These are phyloP conservation scores for Ampelomyces quisqualis DNA, from an alignment of 2,329 filamentous ascomycete genomes.

Conservation along the genomic window DNA sequence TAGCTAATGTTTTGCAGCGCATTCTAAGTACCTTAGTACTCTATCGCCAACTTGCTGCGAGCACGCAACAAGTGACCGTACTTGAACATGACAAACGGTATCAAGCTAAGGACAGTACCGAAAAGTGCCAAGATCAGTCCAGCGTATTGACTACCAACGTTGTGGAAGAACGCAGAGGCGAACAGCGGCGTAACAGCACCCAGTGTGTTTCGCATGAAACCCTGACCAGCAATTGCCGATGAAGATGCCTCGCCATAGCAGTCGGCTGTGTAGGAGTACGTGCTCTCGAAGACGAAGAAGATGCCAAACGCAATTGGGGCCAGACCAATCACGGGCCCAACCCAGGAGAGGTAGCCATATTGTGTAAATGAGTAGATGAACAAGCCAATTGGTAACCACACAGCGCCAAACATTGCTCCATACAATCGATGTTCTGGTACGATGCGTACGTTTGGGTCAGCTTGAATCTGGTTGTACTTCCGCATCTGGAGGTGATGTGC, in stretches of 20 bases:
- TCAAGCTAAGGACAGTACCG: conserved; percentile 46
- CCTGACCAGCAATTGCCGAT: conserved; percentile 53
- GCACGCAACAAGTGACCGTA: conserved; percentile 45
- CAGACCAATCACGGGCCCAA: conserved; percentile 53
- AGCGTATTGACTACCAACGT: conserved; percentile 55
- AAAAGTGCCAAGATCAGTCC: conserved; percentile 53
- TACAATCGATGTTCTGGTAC: conserved; percentile 40
- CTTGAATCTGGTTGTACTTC: conserved; percentile 50
- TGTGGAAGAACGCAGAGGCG: conserved; percentile 55
- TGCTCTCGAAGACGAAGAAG: conserved; percentile 53
- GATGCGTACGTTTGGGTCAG: conserved; percentile 41
- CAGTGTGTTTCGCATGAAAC: conserved; percentile 55
- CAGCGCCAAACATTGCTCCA: conserved; percentile 35
- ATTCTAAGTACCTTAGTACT: conserved; percentile 23
- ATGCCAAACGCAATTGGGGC: conserved; percentile 56
- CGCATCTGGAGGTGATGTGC: conserved; percentile 55
- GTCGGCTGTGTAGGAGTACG: conserved; percentile 55
- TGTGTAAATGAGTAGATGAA: conserved; percentile 57
- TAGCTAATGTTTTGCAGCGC: too few relatives aligned
- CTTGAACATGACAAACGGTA: conserved; percentile 50
- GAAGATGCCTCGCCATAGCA: conserved; percentile 53
- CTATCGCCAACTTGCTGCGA: conserved; percentile 45
- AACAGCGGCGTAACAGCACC: conserved; percentile 56
- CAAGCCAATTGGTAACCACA: conserved; percentile 35
- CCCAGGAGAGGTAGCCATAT: conserved; percentile 53